Percentiles rank a stretch among this genome's conserved stretches.
Conservation (phyloP, 148 eudicot species). For the Cornus suecica region DNA sequence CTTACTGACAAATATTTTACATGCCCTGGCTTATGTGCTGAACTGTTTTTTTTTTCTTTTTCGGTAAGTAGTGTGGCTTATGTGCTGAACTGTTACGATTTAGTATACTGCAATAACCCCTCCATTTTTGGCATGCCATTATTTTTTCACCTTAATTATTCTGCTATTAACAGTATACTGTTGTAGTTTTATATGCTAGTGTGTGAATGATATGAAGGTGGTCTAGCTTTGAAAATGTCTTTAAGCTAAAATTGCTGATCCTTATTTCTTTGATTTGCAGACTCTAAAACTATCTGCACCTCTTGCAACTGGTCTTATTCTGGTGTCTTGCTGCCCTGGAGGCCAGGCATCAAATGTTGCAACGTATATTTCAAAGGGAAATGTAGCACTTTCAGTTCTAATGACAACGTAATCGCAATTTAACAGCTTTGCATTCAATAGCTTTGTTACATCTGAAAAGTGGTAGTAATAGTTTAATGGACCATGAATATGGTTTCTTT, state of each 20-base stretch:
- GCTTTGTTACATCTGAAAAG: background rate
- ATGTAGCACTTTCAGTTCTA: slow-evolving; percentile 98
- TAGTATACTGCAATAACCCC: background rate
- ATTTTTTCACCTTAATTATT: background rate
- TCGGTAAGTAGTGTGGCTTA: too few relatives aligned
- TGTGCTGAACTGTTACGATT: background rate
- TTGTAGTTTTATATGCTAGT: background rate
- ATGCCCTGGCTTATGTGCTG: too few relatives aligned
- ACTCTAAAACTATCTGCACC: slow-evolving; percentile 87
- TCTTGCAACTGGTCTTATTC: slow-evolving; percentile 95
- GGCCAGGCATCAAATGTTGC: slow-evolving; percentile 99
- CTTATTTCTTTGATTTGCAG: slow-evolving; percentile 39
- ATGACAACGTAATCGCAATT: slow-evolving; percentile 91
- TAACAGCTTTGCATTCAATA: background rate
- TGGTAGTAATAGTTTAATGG: background rate
- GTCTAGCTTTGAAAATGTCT: background rate
- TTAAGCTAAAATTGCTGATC: slow-evolving; percentile 15
- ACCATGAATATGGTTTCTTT: background rate
- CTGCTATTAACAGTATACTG: background rate
- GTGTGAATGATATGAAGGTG: slow-evolving; percentile 2
- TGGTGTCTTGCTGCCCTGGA: slow-evolving; percentile 99
- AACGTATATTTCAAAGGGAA: slow-evolving; percentile 95
- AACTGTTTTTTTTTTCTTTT: too few relatives aligned
- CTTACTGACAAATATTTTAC: too few relatives aligned
- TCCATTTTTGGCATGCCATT: background rate